Conservation (phyloP, 2,329 filamentous ascomycete genomes). For the Pseudogymnoascus sp. region DNA sequence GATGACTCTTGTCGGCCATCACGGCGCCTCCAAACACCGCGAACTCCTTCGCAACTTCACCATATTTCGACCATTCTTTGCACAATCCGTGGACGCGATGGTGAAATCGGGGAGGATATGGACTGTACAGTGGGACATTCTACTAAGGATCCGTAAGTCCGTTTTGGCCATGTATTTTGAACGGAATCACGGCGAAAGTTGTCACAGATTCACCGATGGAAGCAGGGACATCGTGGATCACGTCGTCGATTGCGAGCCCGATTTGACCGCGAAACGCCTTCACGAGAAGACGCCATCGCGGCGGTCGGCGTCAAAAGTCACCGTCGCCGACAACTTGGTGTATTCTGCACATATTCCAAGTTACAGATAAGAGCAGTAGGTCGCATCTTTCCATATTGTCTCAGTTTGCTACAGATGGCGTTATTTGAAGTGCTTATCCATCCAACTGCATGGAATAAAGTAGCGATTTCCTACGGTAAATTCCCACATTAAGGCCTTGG, state of each 20-base stretch:
- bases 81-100: background rate
- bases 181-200: constrained; percentile 5
- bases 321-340: background rate
- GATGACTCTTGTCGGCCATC: background rate
- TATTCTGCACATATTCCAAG: background rate
- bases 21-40: background rate
- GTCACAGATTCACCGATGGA: background rate
- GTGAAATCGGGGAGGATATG: background rate
- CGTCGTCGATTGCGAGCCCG: background rate
- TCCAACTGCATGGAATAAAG: background rate
- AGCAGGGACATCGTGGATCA: background rate
- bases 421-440: constrained; percentile 2
- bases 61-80: background rate
- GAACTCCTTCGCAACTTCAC: background rate
- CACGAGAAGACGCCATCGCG: background rate
- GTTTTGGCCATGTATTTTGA: background rate
- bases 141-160: background rate
- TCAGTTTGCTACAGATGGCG: constrained; percentile 4
- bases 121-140: background rate
- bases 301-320: background rate
- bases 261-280: background rate
- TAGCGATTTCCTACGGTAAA: background rate
- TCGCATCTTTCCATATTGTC: constrained; percentile 6
- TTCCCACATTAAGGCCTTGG: background rate
- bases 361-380: constrained; percentile 3